Base-by-base conservation (phyloP, 352 stramenopile genomes). In the Lagenidium giganteum region DNA sequence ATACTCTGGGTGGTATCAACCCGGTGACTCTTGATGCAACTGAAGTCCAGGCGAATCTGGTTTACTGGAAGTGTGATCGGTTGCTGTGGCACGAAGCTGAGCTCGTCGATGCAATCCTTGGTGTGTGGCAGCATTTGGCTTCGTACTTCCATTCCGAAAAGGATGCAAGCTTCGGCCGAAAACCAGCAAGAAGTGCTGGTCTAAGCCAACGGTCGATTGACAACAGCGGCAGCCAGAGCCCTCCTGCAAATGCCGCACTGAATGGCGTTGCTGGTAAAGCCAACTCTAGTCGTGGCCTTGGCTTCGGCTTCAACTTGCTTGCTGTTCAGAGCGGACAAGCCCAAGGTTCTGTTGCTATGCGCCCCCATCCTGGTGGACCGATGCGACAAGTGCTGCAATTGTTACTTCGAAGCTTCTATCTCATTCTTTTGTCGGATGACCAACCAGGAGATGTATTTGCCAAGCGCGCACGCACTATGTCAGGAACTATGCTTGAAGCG, bases 381-480 rank as follows among this genome's bases (percentile, higher is more conserved):
- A 93, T 93, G 80, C 77, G 80, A 5, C 80, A 93, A 51, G 81
- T 90, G 29, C 54, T 93, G 13, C 77, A 87, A 36, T 49, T 93
- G 5, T 39, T 93, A 7, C 54, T 93, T 8, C 68, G 80, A 4
- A 81, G 67, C 21, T 81, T 93, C 39, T 85, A 93, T 40, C 55
- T 87, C 31, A 51, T 87, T 34, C 54, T 90, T 3, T 61, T 81
- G 21, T 65, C 61, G 17, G 71, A 87, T 47, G 74, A 78, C 18
- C 33, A 61, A 20, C 20, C 48, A 34, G 40, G 47, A 3, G 44
- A 47, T n/a, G 42, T 16, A 23, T 47, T 46, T 18, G 56, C 46
- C 54, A 7, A 13, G 17, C 8, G n/a, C 20, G 32, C 11, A 13
- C 32, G 11, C 0, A 40, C 46, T 35, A 6, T 12, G 3, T 42